Conservation (phyloP, 176 grass and related monocot genomes). For the Puccinellia tenuiflora region DNA sequence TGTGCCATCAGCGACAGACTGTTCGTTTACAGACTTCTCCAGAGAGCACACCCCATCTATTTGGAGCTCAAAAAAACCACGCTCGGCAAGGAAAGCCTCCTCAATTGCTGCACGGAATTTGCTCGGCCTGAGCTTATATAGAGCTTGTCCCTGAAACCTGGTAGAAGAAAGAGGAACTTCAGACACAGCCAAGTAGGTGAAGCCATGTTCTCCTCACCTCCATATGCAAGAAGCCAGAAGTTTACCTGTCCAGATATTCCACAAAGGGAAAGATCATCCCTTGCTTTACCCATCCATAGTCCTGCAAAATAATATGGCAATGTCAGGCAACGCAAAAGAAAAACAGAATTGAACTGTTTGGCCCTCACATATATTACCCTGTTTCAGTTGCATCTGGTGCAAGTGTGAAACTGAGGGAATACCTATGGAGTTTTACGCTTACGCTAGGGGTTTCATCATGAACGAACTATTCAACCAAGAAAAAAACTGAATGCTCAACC, state of each 20-base stretch:
- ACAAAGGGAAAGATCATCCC: constrained; percentile 85
- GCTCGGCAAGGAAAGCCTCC: constrained; percentile 81
- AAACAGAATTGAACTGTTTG: not conserved
- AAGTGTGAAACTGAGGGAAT: too few relatives aligned
- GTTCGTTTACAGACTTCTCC: constrained; percentile 30
- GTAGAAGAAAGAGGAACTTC: constrained; percentile 1
- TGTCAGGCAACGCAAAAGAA: not conserved
- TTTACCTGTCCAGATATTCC: constrained; percentile 65
- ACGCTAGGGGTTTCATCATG: not conserved
- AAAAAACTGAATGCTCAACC: not conserved
- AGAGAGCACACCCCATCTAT: constrained; percentile 20
- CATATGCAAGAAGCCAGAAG: not conserved
- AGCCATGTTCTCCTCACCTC: not conserved
- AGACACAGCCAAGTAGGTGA: not conserved
- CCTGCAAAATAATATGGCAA: constrained; percentile 25
- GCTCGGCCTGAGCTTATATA: constrained; percentile 56
- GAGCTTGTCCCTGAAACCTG: constrained; percentile 79
- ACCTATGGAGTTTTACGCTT: not conserved
- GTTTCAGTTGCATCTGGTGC: too few relatives aligned
- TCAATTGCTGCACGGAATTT: constrained; percentile 77
- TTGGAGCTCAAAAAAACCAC: constrained; percentile 54
- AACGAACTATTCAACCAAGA: not conserved
- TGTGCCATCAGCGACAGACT: constrained; percentile 21
- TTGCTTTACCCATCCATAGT: constrained; percentile 87
- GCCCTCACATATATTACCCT: too few relatives aligned